These are phyloP conservation scores for Plenodomus tracheiphilus DNA, from an alignment of 2,329 filamentous ascomycete species.

Conservation along the genomic window DNA sequence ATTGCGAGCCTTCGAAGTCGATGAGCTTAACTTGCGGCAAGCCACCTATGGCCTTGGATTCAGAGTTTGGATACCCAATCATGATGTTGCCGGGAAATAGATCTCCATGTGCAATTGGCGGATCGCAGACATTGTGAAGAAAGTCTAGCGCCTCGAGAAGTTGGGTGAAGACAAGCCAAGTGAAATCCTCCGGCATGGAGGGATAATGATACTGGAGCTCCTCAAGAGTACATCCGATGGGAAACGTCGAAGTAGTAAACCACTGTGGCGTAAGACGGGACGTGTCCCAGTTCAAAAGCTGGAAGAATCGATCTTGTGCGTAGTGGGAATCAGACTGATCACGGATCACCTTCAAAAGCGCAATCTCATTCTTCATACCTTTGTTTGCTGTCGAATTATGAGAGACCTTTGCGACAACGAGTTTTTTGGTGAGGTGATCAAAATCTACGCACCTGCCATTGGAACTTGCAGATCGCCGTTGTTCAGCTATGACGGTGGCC, in stretches of 20 bases:
- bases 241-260: background rate
- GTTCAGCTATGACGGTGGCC: background rate
- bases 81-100: conserved; percentile 2
- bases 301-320: background rate
- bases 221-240: background rate
- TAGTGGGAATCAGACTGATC: background rate
- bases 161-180: conserved; percentile 6
- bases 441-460: background rate
- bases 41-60: background rate
- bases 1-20: background rate
- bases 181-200: conserved; percentile 3
- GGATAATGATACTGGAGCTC: background rate
- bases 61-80: conserved; percentile 1
- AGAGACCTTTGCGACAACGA: background rate
- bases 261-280: background rate
- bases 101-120: conserved; percentile 3
- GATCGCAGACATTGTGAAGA: conserved; percentile 4
- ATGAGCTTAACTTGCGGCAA: conserved; percentile 3
- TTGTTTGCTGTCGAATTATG: background rate
- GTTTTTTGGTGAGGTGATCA: background rate
- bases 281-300: background rate
- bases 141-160: conserved; percentile 2
- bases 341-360: background rate
- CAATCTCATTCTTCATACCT: background rate
- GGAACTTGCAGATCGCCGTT: background rate